Percentiles rank a stretch among this genome's conserved stretches.
Conservation (phyloP, 805 yeast genomes). For the Pichia californica region DNA sequence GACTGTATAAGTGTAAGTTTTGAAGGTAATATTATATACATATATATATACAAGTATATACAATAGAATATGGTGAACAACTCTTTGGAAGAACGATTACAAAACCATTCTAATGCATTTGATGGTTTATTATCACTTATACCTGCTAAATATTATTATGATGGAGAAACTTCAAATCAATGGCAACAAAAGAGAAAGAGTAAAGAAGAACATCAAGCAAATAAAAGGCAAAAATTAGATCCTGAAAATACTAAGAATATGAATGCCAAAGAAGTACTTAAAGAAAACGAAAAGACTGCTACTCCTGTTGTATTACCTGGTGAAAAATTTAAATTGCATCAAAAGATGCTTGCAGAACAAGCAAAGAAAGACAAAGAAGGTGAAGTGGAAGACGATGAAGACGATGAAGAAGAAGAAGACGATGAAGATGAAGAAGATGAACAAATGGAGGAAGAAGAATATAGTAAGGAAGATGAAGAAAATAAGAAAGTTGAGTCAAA, state of each 20-base stretch:
- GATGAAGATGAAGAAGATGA: conserved; percentile 11
- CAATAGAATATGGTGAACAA: too few relatives aligned
- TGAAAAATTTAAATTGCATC: conserved; percentile 12
- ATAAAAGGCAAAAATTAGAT: conserved; percentile 67
- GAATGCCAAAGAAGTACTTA: conserved; percentile 56
- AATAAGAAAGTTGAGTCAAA: conserved; percentile 8
- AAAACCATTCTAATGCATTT: conserved; percentile 74
- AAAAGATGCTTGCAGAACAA: conserved; percentile 3
- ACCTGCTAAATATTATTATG: conserved; percentile 91
- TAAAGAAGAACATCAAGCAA: conserved; percentile 54
- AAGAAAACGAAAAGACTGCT: conserved; percentile 49
- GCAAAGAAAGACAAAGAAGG: conserved; percentile 23
- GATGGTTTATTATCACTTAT: conserved; percentile 84
- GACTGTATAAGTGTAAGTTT: too few relatives aligned
- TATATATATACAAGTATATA: too few relatives aligned
- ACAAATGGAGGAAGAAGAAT: conserved; percentile 15
- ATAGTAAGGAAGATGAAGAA: conserved; percentile 29
- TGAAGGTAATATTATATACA: too few relatives aligned
- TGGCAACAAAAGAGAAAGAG: conserved; percentile 82
- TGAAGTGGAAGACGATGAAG: conserved; percentile 23
- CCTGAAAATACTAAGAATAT: conserved; percentile 47
- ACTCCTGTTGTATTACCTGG: conserved; percentile 37
- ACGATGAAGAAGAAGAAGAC: conserved; percentile 8
- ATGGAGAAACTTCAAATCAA: conserved; percentile 81
- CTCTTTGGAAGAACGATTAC: conserved; percentile 56